phyloP scores from a whole-genome alignment of 306 rosid species.

The Gillenia trifoliata region DNA sequence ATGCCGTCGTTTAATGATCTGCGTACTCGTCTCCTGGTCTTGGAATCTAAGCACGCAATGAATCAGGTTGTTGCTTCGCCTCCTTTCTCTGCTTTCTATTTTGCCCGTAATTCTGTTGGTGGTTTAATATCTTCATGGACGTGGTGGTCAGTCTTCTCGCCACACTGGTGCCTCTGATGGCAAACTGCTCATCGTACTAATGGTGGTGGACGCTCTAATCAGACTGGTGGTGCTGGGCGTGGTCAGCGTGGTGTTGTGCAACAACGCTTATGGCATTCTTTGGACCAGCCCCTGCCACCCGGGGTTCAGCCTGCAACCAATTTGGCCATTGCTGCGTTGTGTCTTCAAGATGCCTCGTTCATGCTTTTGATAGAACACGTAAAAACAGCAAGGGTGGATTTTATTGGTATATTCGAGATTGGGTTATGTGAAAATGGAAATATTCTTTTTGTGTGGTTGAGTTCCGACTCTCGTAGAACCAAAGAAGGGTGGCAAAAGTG shows the following conservation, averaged over 20 bases:
- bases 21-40: background rate
- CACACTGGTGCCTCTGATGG: background rate
- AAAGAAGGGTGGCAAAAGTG: no score
- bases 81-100: background rate
- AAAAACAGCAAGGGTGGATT: no score
- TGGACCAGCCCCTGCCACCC: background rate
- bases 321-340: background rate
- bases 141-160: no score
- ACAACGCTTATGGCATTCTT: background rate
- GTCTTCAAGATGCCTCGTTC: background rate
- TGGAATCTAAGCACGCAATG: background rate
- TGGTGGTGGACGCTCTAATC: background rate
- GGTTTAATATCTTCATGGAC: background rate
- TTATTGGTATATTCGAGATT: no score
- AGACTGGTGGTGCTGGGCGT: background rate
- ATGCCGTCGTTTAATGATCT: background rate
- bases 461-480: no score
- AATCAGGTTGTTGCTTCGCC: background rate
- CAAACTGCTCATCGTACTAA: background rate
- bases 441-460: no score
- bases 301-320: background rate
- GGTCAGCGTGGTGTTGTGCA: no score
- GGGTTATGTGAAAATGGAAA: no score
- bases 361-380: no score
- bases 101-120: background rate